Conservation (phyloP, 73 alveolate species). For the Blepharisma japonicum region DNA sequence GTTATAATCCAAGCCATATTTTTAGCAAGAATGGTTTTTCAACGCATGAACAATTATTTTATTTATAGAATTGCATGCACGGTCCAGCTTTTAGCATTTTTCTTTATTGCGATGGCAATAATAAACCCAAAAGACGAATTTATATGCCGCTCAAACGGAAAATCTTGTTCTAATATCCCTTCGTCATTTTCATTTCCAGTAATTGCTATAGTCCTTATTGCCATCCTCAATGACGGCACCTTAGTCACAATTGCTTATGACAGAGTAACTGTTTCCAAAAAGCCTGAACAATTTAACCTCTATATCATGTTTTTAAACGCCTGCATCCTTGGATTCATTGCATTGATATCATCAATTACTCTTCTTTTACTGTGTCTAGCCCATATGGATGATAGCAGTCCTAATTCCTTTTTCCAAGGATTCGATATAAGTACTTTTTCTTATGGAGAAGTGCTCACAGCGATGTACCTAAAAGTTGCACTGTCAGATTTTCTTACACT, state of each 20-base stretch:
- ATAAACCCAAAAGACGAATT: background rate
- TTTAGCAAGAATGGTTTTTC: too few species aligned
- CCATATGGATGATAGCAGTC: background rate
- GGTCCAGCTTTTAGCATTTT: too few species aligned
- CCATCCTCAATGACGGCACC: slow-evolving; percentile 31
- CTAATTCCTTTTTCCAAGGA: background rate
- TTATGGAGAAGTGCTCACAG: slow-evolving; percentile 22
- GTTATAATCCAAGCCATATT: too few species aligned
- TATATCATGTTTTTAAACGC: background rate
- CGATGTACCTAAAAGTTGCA: background rate
- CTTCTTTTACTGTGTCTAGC: slow-evolving; percentile 14
- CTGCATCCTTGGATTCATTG: background rate
- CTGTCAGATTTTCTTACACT: slow-evolving; percentile 15
- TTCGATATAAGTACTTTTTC: background rate
- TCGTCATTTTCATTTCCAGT: slow-evolving; percentile 17
- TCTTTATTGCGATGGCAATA: too few species aligned
- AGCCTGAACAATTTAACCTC: slow-evolving; percentile 27
- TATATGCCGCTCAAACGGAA: background rate
- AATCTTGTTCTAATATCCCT: background rate
- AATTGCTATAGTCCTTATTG: slow-evolving; percentile 1
- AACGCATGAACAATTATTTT: too few species aligned
- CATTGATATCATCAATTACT: slow-evolving; percentile 7
- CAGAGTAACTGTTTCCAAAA: slow-evolving; percentile 8
- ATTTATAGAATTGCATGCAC: too few species aligned
- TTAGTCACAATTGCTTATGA: slow-evolving; percentile 29